phyloP scores from a whole-genome alignment of 495 filamentous ascomycete genomes.

The Pyrenula massariospora region DNA sequence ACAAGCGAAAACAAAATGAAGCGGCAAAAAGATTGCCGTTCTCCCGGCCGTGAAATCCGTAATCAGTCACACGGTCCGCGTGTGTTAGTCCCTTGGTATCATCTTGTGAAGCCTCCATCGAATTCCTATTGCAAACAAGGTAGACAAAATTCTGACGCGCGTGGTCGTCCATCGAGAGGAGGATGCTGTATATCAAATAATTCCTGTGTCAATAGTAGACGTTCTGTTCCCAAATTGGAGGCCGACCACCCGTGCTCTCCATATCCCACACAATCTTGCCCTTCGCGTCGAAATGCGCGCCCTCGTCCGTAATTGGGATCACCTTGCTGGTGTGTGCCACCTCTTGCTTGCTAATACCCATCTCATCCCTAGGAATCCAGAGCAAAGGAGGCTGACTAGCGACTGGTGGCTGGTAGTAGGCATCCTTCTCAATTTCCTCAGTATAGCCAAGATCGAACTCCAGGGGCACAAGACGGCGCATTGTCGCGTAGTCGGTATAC shows the following conservation, averaged over 20 bases:
- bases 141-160: too few species aligned
- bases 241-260: slow-evolving; percentile 43
- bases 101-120: too few species aligned
- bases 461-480: slow-evolving; percentile 62
- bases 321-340: slow-evolving; percentile 56
- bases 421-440: slow-evolving; percentile 48
- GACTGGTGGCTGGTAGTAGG: slow-evolving; percentile 69
- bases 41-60: too few species aligned
- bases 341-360: slow-evolving; percentile 71
- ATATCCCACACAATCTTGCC: slow-evolving; percentile 66
- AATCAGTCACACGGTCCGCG: too few species aligned
- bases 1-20: too few species aligned
- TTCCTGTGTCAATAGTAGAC: slow-evolving; percentile 39
- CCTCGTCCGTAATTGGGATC: slow-evolving; percentile 75
- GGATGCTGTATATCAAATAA: too few species aligned
- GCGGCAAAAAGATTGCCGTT: too few species aligned
- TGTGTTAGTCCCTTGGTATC: too few species aligned
- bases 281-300: slow-evolving; percentile 69
- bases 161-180: too few species aligned
- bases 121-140: too few species aligned
- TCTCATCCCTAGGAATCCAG: slow-evolving; percentile 71
- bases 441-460: slow-evolving; percentile 40
- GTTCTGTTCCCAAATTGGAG: slow-evolving; percentile 74
- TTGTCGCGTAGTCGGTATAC: slow-evolving; percentile 56
- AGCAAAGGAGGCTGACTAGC: slow-evolving; percentile 53